phyloP scores from a whole-genome alignment of 139 green algal species.

The Yamagishiella unicocca region DNA sequence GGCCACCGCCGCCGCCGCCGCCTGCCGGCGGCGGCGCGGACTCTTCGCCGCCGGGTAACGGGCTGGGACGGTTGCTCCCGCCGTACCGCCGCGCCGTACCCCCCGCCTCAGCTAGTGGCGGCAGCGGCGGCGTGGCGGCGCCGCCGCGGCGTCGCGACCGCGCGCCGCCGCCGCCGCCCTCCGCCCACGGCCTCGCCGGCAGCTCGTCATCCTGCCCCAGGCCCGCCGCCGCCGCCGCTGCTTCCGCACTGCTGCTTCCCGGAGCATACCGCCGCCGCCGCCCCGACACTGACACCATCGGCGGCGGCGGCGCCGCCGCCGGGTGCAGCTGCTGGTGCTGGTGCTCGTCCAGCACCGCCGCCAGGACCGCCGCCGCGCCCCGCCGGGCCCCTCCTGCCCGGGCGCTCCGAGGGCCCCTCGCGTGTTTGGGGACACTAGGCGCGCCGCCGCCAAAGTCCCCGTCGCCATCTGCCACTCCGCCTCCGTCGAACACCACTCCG shows the following conservation, averaged over 20 bases:
- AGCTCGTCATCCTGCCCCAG: neutral
- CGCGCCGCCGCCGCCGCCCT: neutral
- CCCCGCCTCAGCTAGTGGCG: neutral
- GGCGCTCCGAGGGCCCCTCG: neutral
- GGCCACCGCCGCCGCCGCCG: neutral
- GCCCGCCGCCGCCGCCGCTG: neutral
- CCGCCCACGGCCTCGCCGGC: neutral
- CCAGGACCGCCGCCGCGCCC: neutral
- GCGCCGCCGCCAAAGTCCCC: neutral
- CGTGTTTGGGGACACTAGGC: conserved; percentile 10
- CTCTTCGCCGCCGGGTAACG: neutral
- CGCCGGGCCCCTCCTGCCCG: neutral
- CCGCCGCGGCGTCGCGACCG: neutral
- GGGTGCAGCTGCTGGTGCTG: neutral
- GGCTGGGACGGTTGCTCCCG: neutral
- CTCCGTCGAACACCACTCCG: neutral
- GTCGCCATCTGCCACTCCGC: neutral
- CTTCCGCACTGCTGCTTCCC: neutral
- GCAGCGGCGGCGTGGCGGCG: neutral
- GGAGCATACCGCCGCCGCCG: neutral
- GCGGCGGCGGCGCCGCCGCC: neutral
- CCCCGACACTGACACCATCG: neutral
- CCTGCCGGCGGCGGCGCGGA: neutral
- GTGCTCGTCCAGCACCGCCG: neutral
- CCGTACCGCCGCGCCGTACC: neutral